Conservation (phyloP, 495 filamentous ascomycete genomes). For the Tetracladium setigerum region DNA sequence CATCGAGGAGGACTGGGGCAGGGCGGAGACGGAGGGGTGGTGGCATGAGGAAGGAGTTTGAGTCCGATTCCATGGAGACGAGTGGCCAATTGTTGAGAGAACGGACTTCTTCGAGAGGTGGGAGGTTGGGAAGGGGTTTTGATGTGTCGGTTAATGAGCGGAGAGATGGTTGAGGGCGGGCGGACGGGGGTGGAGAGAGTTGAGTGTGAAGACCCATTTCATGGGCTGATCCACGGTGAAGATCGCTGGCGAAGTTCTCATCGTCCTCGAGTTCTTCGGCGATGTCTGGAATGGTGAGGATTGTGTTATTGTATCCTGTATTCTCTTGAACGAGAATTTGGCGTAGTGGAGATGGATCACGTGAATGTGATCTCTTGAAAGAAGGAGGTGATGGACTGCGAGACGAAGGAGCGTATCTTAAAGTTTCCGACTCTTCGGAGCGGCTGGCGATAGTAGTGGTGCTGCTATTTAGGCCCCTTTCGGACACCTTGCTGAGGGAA, state of each 20-base stretch:
- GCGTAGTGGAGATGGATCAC: constrained; percentile 25
- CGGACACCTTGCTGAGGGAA: constrained; percentile 5
- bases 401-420: constrained; percentile 5
- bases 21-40: constrained; percentile 8
- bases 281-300: constrained; percentile 40
- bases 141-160: constrained; percentile 1
- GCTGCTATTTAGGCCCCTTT: background rate
- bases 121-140: constrained; percentile 20
- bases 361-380: constrained; percentile 3
- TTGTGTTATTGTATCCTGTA: constrained; percentile 11
- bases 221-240: constrained; percentile 26
- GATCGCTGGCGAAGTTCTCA: constrained; percentile 42
- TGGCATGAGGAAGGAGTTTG: constrained; percentile 8
- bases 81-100: constrained; percentile 18
- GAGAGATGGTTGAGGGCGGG: background rate
- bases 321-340: constrained; percentile 34
- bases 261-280: constrained; percentile 43
- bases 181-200: constrained; percentile 39
- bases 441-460: background rate
- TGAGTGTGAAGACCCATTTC: constrained; percentile 33
- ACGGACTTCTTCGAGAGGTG: constrained; percentile 5
- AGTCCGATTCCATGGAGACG: constrained; percentile 21
- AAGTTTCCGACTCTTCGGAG: background rate
- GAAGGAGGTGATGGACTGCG: constrained; percentile 10
- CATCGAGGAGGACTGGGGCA: background rate